These are phyloP conservation scores for Pythium pyrilobum DNA, from an alignment of 352 stramenopile genomes.

Conservation along the genomic window DNA sequence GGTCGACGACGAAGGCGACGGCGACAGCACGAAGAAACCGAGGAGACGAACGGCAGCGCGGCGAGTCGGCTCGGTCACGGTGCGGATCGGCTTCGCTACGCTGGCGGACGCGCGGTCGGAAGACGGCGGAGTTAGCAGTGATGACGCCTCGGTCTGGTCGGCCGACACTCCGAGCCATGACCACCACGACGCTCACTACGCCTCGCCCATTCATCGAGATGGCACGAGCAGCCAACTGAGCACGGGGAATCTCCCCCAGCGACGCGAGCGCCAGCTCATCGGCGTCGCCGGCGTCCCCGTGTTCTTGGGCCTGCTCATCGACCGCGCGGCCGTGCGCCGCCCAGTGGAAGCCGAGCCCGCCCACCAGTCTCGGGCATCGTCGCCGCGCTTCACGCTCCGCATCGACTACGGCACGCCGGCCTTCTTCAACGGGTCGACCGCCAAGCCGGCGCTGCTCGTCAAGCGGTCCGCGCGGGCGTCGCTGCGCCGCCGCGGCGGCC, in stretches of 20 bases:
- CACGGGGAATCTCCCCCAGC: background rate
- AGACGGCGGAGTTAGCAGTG: too few species aligned
- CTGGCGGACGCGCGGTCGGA: too few species aligned
- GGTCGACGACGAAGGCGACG: background rate
- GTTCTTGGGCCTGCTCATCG: slow-evolving; percentile 10
- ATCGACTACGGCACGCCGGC: slow-evolving; percentile 16
- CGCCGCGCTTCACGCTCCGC: background rate
- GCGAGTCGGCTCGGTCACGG: background rate
- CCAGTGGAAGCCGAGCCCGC: background rate
- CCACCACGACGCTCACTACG: too few species aligned
- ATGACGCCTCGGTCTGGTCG: too few species aligned
- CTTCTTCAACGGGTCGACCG: slow-evolving; percentile 8
- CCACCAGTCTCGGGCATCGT: background rate
- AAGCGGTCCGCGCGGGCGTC: slow-evolving; percentile 14
- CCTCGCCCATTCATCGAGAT: too few species aligned
- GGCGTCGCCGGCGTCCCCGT: background rate
- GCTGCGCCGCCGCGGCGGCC: background rate
- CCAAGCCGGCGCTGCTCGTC: slow-evolving; percentile 1
- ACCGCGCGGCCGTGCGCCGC: background rate
- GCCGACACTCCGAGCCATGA: too few species aligned
- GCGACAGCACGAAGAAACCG: background rate
- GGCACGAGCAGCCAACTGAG: background rate
- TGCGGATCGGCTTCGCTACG: background rate
- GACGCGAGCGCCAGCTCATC: background rate
- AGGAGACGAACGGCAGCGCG: background rate